Evolutionary conservation across 176 grass and related monocot genomes (phyloP), one percentile per base, ranked within the genome.

Genomic region (Juncus inflexus): DNA sequence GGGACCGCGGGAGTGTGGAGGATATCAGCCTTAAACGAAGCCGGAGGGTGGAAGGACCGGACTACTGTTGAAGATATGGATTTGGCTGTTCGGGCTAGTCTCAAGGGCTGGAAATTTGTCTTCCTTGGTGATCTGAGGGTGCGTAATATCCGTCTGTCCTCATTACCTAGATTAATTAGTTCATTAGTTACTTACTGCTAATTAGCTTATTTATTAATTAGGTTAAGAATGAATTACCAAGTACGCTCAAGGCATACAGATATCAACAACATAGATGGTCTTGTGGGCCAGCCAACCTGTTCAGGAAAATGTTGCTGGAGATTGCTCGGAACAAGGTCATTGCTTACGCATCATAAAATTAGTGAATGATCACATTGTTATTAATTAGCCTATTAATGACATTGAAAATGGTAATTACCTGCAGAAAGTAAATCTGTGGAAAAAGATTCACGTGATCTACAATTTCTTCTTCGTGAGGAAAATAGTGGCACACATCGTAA

Each of bases 201-300:
- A 12, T 68, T 52, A 36, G 35, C 9, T 7, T 47, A 71, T 47
- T 47, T 42, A 41, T 60, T 68, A 68, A 50, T 68, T 68, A 92
- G 81, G 89, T 92, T 0, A 92, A 92, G 62, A 92, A 69, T 77
- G 89, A 92, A 62, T 82, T 92, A 61, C 89, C 89, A 58, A 92
- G 89, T 61, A 92, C 89, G 3, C 58, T 92, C 53, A 92, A 82
- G 13, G 89, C 84, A 11, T 92, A 55, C 69, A 16, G 78, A 35
- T 88, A 88, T 79, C 84, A 92, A 69, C 89, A 92, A 6, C 89
- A 92, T 47, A 84, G 89, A 62, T 92, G 89, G 89, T 88, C 89
- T 9, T 92, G 89, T 6, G 81, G 89, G 42, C 89, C 84, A 0
- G 81, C 84, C 72, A 88, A 88, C 55, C 66, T 92, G 42, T 85